Conservation (phyloP, 768 basidiomycete species). For the Austroboletus festivus region DNA sequence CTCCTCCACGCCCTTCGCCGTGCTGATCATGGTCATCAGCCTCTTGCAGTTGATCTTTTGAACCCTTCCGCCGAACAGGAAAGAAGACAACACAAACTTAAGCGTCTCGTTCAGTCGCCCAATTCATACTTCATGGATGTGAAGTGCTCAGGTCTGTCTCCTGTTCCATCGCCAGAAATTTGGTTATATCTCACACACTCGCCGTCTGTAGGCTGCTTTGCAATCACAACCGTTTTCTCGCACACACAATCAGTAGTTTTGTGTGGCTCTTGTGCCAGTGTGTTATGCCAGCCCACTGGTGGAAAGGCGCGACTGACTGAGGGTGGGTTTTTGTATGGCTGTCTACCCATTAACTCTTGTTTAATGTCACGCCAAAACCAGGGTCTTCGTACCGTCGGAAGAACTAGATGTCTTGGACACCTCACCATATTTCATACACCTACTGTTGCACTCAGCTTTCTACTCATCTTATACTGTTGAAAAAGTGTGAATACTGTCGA, state of each 20-base stretch:
- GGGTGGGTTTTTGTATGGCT: constrained; percentile 54
- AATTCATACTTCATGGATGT: constrained; percentile 99
- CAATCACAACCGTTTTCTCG: constrained; percentile 97
- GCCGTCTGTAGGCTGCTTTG: constrained; percentile 72
- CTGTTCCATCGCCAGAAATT: neutral
- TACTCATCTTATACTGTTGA: constrained; percentile 3
- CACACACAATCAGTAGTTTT: constrained; percentile 97
- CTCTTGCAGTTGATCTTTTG: constrained; percentile 97
- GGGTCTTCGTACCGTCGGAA: constrained; percentile 98
- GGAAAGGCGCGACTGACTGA: constrained; percentile 98
- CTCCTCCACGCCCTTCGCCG: neutral
- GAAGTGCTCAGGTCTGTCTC: constrained; percentile 88
- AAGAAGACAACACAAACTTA: constrained; percentile 94
- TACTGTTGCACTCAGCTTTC: constrained; percentile 2
- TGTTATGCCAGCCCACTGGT: constrained; percentile 97
- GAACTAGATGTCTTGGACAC: constrained; percentile 47
- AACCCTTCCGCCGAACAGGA: constrained; percentile 89
- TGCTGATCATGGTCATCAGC: constrained; percentile 45
- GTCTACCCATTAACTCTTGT: neutral
- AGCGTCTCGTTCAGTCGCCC: constrained; percentile 96
- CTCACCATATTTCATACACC: neutral
- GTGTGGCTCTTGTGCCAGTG: constrained; percentile 88
- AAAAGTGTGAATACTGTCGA: constrained; percentile 14
- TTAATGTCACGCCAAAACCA: constrained; percentile 33
- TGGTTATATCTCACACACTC: neutral